phyloP scores from a whole-genome alignment of 2,329 filamentous ascomycete genomes.

The Pseudopithomyces maydicus region DNA sequence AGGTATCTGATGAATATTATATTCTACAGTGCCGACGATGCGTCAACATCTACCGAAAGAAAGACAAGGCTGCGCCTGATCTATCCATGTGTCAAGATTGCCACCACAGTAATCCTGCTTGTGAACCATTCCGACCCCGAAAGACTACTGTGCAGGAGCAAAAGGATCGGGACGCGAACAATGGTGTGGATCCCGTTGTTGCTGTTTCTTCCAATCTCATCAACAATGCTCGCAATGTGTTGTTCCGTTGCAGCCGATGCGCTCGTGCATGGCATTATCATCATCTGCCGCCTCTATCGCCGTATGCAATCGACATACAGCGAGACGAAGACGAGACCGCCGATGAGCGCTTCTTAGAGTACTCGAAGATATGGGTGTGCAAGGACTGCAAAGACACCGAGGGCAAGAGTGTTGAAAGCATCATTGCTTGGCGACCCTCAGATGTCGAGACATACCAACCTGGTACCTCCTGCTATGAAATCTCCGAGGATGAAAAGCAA shows the following conservation, averaged over 20 bases:
- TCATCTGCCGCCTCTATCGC: constrained; percentile 68
- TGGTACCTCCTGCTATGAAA: constrained; percentile 58
- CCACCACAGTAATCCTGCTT: constrained; percentile 68
- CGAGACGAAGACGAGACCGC: constrained; percentile 57
- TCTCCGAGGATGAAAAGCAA: constrained; percentile 81
- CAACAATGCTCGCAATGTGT: constrained; percentile 75
- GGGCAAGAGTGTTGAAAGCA: constrained; percentile 68
- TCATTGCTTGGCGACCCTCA: constrained; percentile 86
- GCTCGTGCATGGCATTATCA: constrained; percentile 81
- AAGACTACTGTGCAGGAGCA: constrained; percentile 82
- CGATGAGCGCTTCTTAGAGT: constrained; percentile 71
- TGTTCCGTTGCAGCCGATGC: constrained; percentile 83
- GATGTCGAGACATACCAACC: constrained; percentile 61
- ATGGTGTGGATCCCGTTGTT: constrained; percentile 76
- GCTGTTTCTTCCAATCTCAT: constrained; percentile 66
- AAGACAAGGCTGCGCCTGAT: constrained; percentile 71
- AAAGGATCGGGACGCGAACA: constrained; percentile 77
- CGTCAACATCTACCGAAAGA: constrained; percentile 69
- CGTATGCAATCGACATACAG: constrained; percentile 50
- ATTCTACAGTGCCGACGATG: constrained; percentile 91
- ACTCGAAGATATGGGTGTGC: constrained; percentile 78
- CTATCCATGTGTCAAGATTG: constrained; percentile 76
- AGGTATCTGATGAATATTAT: constrained; percentile 75
- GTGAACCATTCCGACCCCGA: constrained; percentile 72
- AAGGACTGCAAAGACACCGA: constrained; percentile 71